These are phyloP conservation scores for Solanum hybrid DNA, from an alignment of 305 asterid genomes.

Conservation along the genomic window DNA sequence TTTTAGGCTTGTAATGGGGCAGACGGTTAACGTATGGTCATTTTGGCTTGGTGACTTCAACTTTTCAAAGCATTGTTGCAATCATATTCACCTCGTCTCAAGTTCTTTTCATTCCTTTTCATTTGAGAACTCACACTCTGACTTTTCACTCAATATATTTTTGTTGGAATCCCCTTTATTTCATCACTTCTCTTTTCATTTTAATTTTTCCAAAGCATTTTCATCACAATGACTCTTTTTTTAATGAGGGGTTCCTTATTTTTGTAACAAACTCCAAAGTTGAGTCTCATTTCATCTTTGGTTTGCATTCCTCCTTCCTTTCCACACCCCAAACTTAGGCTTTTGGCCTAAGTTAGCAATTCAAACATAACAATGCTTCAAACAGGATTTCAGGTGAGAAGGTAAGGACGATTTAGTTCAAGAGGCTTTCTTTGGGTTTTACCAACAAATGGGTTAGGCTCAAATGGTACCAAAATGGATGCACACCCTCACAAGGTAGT, in stretches of 20 bases:
- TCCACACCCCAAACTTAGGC: background rate
- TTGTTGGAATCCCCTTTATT: background rate
- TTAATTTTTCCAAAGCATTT: background rate
- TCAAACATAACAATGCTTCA: background rate
- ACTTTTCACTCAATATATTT: too few species aligned
- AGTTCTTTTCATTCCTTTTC: background rate
- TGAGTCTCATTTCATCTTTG: background rate
- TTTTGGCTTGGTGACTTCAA: background rate
- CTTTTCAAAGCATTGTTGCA: too few species aligned
- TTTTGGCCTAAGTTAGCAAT: background rate
- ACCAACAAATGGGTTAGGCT: background rate
- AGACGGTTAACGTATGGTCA: background rate
- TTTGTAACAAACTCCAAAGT: background rate
- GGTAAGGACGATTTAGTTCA: background rate
- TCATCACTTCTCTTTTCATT: background rate
- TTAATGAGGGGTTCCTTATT: background rate
- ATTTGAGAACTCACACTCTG: background rate
- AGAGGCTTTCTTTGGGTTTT: background rate
- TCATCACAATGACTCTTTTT: background rate
- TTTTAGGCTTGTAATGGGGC: background rate
- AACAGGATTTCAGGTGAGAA: background rate
- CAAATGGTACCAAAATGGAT: background rate
- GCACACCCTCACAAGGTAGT: background rate
- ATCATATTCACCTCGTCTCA: background rate
- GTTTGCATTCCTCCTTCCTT: background rate